Percentiles rank a stretch among this genome's conserved stretches.
Conservation (phyloP, 345 rosid genomes). For the Salix exigua region DNA sequence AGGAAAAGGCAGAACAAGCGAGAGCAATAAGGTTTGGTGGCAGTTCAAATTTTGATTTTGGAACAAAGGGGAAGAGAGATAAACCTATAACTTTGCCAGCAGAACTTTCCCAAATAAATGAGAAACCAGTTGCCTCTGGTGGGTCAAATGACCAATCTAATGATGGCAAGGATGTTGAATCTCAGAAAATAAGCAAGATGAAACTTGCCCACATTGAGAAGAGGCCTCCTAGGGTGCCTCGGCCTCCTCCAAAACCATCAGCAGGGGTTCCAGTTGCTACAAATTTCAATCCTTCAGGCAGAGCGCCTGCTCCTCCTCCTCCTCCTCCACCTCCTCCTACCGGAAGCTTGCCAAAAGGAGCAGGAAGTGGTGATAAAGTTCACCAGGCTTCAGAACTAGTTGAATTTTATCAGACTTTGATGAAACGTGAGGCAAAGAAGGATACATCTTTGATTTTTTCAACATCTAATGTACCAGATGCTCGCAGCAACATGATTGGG, state of each 20-base stretch:
- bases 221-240: constrained; percentile 79
- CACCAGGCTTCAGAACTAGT: constrained; percentile 93
- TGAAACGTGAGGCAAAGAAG: constrained; percentile 96
- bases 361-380: constrained; percentile 72
- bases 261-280: constrained; percentile 35
- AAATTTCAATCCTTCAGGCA: constrained; percentile 26
- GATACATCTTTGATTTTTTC: constrained; percentile 67
- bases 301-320: constrained; percentile 52
- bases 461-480: constrained; percentile 61
- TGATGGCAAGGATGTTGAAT: constrained; percentile 48
- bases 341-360: constrained; percentile 76
- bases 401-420: constrained; percentile 88
- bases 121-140: constrained; percentile 41
- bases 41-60: constrained; percentile 28
- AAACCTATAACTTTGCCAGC: constrained; percentile 49
- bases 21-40: constrained; percentile 64
- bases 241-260: constrained; percentile 78
- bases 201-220: constrained; percentile 70
- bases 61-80: constrained; percentile 25
- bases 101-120: constrained; percentile 72
- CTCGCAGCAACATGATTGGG: constrained; percentile 93
- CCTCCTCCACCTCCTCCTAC: constrained; percentile 87
- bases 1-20: constrained; percentile 76
- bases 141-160: constrained; percentile 49
- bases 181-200: constrained; percentile 57